phyloP scores from a whole-genome alignment of 805 yeast species.

The Ogataea methylovora region DNA sequence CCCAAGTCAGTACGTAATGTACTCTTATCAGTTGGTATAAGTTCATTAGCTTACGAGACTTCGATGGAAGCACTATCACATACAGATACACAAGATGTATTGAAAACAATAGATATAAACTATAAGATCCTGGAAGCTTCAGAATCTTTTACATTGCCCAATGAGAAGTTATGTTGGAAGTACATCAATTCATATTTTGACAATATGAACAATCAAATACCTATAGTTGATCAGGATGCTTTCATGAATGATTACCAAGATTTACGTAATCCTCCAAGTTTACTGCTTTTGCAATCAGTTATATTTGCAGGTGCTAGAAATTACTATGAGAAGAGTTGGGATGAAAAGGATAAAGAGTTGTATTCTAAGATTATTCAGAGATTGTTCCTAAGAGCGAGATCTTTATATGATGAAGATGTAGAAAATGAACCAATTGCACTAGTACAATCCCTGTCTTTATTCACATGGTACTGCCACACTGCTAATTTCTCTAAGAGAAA shows the following conservation, averaged over 20 bases:
- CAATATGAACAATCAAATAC: conserved; percentile 61
- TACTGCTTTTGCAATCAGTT: conserved; percentile 55
- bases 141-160: conserved; percentile 69
- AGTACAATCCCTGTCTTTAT: conserved; percentile 51
- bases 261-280: conserved; percentile 50
- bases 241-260: conserved; percentile 30
- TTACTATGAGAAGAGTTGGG: conserved; percentile 42
- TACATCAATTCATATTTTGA: conserved; percentile 56
- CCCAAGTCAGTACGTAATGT: too few species aligned
- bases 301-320: conserved; percentile 62
- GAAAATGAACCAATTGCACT: conserved; percentile 60
- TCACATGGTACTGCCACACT: conserved; percentile 25
- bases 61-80: too few species aligned
- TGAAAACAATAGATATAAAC: too few species aligned
- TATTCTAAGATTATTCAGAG: conserved; percentile 24
- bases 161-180: conserved; percentile 53
- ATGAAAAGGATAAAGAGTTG: conserved; percentile 44
- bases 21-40: too few species aligned
- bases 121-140: too few species aligned
- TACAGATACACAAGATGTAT: too few species aligned
- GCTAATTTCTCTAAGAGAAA: conserved; percentile 29
- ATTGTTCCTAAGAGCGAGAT: conserved; percentile 41
- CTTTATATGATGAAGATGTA: conserved; percentile 59
- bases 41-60: too few species aligned
- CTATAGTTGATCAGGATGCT: conserved; percentile 23